Evolutionary conservation across 2,329 filamentous ascomycete species (phyloP).

Genomic region (Aspergillus spinulosporus): DNA sequence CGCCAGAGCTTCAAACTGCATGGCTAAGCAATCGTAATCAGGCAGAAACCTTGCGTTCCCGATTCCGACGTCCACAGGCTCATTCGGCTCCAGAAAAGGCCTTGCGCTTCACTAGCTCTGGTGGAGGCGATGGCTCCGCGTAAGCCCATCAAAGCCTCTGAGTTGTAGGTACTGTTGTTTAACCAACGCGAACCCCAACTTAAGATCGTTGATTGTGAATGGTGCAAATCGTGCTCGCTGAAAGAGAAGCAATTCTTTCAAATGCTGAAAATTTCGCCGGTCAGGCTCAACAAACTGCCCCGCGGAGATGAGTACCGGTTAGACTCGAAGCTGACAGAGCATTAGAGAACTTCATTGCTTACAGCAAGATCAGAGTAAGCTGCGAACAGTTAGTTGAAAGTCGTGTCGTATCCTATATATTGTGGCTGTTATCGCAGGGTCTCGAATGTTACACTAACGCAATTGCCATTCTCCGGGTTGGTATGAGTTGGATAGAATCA

Average conservation of each 20-base stretch:
- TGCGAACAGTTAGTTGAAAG: neutral
- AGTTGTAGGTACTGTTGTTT: neutral
- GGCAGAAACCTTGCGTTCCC: neutral
- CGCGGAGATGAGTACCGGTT: neutral
- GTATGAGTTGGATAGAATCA: neutral
- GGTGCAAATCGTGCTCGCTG: neutral
- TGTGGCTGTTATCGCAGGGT: slow-evolving; percentile 1
- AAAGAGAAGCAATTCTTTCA: neutral
- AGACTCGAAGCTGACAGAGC: neutral
- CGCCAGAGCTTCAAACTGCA: neutral
- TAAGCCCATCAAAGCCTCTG: neutral
- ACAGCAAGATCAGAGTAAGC: neutral
- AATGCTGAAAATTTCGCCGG: neutral
- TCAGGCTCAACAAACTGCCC: neutral
- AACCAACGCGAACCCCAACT: neutral
- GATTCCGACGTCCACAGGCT: neutral
- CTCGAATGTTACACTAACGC: slow-evolving; percentile 9
- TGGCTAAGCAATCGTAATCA: neutral
- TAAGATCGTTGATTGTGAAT: neutral
- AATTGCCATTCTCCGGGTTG: neutral
- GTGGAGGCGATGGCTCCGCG: neutral
- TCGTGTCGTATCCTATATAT: neutral
- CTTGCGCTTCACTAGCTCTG: neutral
- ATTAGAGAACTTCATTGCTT: neutral
- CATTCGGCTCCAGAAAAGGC: neutral